Evolutionary conservation across 2,329 filamentous ascomycete species (phyloP).

Genomic region (Harringtonia aguacate): DNA sequence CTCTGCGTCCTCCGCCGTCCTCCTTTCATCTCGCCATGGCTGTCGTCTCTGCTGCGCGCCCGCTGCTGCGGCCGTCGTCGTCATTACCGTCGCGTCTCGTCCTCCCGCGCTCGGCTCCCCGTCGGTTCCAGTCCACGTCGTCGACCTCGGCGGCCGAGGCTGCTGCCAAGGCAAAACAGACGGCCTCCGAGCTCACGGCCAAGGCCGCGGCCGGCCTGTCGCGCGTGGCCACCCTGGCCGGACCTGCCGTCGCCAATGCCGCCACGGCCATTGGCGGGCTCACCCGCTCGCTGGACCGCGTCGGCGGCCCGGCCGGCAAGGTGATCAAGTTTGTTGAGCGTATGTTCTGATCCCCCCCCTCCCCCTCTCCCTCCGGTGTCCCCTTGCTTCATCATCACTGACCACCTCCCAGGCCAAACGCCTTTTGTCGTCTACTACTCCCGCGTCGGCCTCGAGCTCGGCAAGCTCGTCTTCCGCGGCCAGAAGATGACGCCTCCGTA

Average conservation of each 20-base stretch:
- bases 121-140: constrained; percentile 52
- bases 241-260: constrained; percentile 74
- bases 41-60: constrained; percentile 19
- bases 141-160: constrained; percentile 33
- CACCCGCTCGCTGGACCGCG: constrained; percentile 60
- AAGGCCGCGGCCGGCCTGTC: constrained; percentile 54
- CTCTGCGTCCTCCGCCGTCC: neutral
- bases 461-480: constrained; percentile 75
- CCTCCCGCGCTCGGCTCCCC: constrained; percentile 27
- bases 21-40: constrained; percentile 6
- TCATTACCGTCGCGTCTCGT: constrained; percentile 19
- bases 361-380: neutral
- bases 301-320: constrained; percentile 75
- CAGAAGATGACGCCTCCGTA: constrained; percentile 95
- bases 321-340: constrained; percentile 67
- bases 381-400: neutral
- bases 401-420: constrained; percentile 55
- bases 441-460: constrained; percentile 76
- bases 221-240: constrained; percentile 56
- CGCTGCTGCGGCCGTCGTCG: constrained; percentile 34
- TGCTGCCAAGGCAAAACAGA: constrained; percentile 29
- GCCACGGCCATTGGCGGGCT: constrained; percentile 67
- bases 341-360: constrained; percentile 39
- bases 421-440: constrained; percentile 88
- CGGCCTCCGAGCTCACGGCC: constrained; percentile 28